These are phyloP conservation scores for Coniochaeta hoffmannii DNA, from an alignment of 2,329 filamentous ascomycete species.

Conservation along the genomic window DNA sequence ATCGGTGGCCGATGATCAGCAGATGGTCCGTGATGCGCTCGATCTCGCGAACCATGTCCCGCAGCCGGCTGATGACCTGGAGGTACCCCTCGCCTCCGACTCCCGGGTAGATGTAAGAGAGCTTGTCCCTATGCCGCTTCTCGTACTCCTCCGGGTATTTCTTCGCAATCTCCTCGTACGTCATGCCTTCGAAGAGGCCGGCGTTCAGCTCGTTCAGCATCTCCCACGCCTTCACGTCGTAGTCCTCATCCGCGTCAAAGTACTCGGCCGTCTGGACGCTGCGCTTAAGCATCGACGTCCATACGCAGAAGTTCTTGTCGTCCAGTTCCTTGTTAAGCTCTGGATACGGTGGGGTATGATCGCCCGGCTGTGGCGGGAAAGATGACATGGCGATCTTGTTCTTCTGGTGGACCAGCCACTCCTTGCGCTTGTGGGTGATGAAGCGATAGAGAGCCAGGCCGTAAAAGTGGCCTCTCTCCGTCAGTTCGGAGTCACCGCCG, in stretches of 20 bases:
- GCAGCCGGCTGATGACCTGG: conserved; percentile 90
- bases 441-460: conserved; percentile 74
- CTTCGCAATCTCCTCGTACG: conserved; percentile 82
- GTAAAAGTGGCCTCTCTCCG: conserved; percentile 72
- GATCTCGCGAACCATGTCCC: conserved; percentile 92
- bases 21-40: conserved; percentile 97
- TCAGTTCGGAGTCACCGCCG: conserved; percentile 82
- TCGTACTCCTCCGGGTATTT: conserved; percentile 74
- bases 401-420: conserved; percentile 78
- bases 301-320: conserved; percentile 92
- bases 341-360: conserved; percentile 91
- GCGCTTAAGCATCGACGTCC: conserved; percentile 94
- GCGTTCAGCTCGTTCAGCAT: conserved; percentile 97
- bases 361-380: conserved; percentile 85
- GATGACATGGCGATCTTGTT: conserved; percentile 68
- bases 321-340: conserved; percentile 64
- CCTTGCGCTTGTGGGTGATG: conserved; percentile 69
- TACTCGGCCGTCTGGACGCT: conserved; percentile 81
- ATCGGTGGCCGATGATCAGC: conserved; percentile 85
- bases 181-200: conserved; percentile 88
- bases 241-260: conserved; percentile 87
- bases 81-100: conserved; percentile 94
- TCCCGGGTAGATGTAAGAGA: conserved; percentile 93
- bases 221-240: conserved; percentile 94
- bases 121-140: conserved; percentile 75